Evolutionary conservation across 2,329 filamentous ascomycete genomes (phyloP), one percentile per base, ranked within the genome.

Genomic region (Botrytis cinerea): DNA sequence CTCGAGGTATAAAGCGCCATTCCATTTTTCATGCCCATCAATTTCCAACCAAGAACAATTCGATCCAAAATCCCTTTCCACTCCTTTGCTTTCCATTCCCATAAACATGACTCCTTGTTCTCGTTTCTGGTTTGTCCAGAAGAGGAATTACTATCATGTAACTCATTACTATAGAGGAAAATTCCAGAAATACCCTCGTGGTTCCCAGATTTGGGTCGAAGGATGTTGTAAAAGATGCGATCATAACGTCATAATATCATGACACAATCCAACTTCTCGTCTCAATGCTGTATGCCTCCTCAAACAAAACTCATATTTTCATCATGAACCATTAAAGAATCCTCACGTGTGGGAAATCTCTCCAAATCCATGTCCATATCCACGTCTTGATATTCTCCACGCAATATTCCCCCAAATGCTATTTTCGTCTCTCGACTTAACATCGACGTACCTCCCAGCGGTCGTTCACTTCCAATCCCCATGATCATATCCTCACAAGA

Each of bases 361-460:
- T 51, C 63, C 28, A 67, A 9, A 25, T 67, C 45, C 22, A 51
- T n/a, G n/a, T 51, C 14, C 10, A 51, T 51, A 51, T 51, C 48
- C 48, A 51, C 63, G 38, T 51, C 28, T 9, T 67, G 45, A 38
- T 6, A 48, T 25, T 54, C 46, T 8, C 46, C 64, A 40, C 48
- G 9, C 25, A 54, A 12, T 4, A 68, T 28, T 54, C 70, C 70
- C 16, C 60, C n/a, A 35, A 71, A 71, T 28, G 70, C 70, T 32
- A 20, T 45, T 28, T 45, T 71, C 3, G 70, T 71, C n/a, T 71
- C 57, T 32, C 59, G 22, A 40, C 45, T 51, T n/a, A 71, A 64
- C 32, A 63, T 64, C 70, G 70, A 62, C 7, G 70, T 71, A 40
- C 70, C 60, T 4, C 45, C 60, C 35, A 71, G 1, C 35, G 46